Evolutionary conservation across 192 early-diverging fungal species (phyloP).

Genomic region (Coemansia sp.): DNA sequence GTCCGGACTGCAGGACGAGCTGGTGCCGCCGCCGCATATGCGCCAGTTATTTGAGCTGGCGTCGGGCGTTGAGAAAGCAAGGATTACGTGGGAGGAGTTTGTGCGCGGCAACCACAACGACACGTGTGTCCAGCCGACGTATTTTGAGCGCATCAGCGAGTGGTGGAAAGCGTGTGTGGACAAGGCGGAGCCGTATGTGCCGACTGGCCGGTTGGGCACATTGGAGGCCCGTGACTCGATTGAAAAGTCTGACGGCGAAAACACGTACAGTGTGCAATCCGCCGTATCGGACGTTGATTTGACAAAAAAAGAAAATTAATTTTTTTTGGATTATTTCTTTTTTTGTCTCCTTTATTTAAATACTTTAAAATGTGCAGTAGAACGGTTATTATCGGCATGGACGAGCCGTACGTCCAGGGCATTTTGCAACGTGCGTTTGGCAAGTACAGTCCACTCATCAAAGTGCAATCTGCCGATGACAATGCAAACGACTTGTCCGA

Average conservation of each 20-base stretch:
- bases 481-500: not conserved
- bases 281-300: slow-evolving; percentile 10
- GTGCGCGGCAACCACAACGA: slow-evolving; percentile 89
- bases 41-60: slow-evolving; percentile 64
- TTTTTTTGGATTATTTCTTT: not conserved
- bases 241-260: slow-evolving; percentile 50
- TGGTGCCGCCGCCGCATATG: slow-evolving; percentile 91
- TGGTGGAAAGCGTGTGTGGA: slow-evolving; percentile 46
- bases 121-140: slow-evolving; percentile 80
- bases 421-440: slow-evolving; percentile 27
- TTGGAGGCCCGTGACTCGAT: slow-evolving; percentile 39
- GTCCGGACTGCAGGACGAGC: slow-evolving; percentile 78
- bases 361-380: not conserved
- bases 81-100: slow-evolving; percentile 63
- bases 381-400: slow-evolving; percentile 48
- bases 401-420: slow-evolving; percentile 55
- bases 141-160: slow-evolving; percentile 71
- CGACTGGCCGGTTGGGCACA: slow-evolving; percentile 40
- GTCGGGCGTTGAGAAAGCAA: slow-evolving; percentile 38
- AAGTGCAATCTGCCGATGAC: not conserved
- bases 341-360: not conserved
- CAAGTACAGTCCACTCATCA: slow-evolving; percentile 14
- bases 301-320: slow-evolving; percentile 9
- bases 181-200: slow-evolving; percentile 45
- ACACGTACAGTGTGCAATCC: slow-evolving; percentile 38